These are phyloP conservation scores for Styphnolobium japonicum DNA, from an alignment of 306 rosid species.

Conservation along the genomic window DNA sequence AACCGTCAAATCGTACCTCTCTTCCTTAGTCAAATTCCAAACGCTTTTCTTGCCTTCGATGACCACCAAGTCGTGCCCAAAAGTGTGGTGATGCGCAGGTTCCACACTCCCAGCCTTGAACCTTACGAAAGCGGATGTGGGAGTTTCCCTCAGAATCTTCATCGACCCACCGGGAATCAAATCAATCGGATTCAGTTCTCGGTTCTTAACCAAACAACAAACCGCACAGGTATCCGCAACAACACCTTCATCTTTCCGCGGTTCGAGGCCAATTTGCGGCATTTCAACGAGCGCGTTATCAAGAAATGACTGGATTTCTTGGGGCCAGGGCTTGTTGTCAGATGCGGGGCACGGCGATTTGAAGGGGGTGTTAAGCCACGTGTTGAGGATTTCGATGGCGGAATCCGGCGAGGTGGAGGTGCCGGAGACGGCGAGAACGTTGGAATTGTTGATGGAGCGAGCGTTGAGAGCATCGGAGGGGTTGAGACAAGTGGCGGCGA, in stretches of 20 bases:
- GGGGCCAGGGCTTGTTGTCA: slow-evolving; percentile 42
- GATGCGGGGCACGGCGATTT: slow-evolving; percentile 50
- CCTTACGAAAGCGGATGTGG: slow-evolving; percentile 79
- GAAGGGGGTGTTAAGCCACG: slow-evolving; percentile 56
- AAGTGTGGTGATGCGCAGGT: slow-evolving; percentile 90
- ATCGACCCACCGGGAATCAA: slow-evolving; percentile 80
- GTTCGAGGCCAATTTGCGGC: slow-evolving; percentile 74
- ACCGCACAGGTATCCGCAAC: slow-evolving; percentile 48
- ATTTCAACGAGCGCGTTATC: slow-evolving; percentile 57
- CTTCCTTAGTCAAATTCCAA: slow-evolving; percentile 75
- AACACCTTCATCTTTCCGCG: background rate
- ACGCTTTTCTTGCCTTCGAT: slow-evolving; percentile 74
- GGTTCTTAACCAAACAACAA: slow-evolving; percentile 66
- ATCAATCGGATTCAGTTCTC: slow-evolving; percentile 64
- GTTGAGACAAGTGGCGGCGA: slow-evolving; percentile 54
- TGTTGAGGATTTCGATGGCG: slow-evolving; percentile 39
- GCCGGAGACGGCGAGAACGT: slow-evolving; percentile 60
- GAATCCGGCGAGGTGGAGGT: slow-evolving; percentile 35
- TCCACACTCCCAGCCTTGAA: slow-evolving; percentile 85
- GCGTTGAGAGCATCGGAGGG: slow-evolving; percentile 42
- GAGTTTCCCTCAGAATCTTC: slow-evolving; percentile 79
- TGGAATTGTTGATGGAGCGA: slow-evolving; percentile 60
- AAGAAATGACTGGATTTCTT: slow-evolving; percentile 36
- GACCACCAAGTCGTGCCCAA: slow-evolving; percentile 89
- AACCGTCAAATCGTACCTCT: slow-evolving; percentile 59